Percentiles rank a stretch among this genome's conserved stretches.
Conservation (phyloP, 371 early-diverging fungal genomes). For the Mucor ambiguus region DNA sequence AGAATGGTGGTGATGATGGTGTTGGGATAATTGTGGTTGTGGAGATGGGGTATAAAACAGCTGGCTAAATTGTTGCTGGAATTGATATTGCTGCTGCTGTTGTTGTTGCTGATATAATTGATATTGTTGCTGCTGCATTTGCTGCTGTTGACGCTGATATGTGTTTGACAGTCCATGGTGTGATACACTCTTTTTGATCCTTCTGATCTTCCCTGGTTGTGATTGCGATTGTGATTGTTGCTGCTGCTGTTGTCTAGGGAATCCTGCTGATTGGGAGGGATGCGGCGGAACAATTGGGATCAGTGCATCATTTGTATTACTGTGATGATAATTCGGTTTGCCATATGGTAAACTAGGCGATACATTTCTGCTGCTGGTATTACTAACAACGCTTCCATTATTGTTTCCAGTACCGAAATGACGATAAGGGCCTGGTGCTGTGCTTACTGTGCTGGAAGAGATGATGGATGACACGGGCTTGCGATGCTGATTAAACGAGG, state of each 20-base stretch:
- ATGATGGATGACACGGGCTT: slow-evolving; percentile 21
- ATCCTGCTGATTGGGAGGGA: slow-evolving; percentile 20
- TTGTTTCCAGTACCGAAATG: background rate
- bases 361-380: slow-evolving; percentile 4
- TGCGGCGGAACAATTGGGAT: slow-evolving; percentile 5
- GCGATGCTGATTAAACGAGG: slow-evolving; percentile 16
- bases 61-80: slow-evolving; percentile 10
- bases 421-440: slow-evolving; percentile 16
- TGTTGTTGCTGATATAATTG: slow-evolving; percentile 17
- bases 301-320: background rate
- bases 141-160: slow-evolving; percentile 19
- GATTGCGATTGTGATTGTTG: background rate
- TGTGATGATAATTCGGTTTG: background rate
- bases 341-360: slow-evolving; percentile 16
- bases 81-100: slow-evolving; percentile 11
- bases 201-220: slow-evolving; percentile 13
- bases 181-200: slow-evolving; percentile 23
- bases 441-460: slow-evolving; percentile 13
- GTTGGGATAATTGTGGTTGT: slow-evolving; percentile 6
- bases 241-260: slow-evolving; percentile 11
- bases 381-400: background rate
- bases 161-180: slow-evolving; percentile 19
- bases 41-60: slow-evolving; percentile 7
- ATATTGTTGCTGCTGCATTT: slow-evolving; percentile 14
- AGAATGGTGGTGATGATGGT: slow-evolving; percentile 9